Base-by-base conservation (phyloP, 305 asterid species). In the Fraxinus ornus region DNA sequence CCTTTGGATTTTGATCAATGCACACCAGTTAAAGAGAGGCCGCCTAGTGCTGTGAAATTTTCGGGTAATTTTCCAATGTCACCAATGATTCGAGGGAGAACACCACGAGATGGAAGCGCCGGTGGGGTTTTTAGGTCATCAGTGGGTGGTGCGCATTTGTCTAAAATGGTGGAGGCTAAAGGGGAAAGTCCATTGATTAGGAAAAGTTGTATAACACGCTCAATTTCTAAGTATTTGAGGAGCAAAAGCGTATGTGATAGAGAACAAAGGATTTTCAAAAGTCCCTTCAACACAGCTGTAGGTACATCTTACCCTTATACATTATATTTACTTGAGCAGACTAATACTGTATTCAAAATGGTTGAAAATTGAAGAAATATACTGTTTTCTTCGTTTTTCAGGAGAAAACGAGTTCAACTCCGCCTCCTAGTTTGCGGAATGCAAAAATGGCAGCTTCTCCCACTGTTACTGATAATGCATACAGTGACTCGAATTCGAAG, bases 1-100 rank as follows among this genome's bases (percentile, higher is more conserved):
- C 98, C 97, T 0, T 77, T 94, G 86, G 98, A 94, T 88, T 93
- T 97, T 33, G 98, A 92, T 85, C 97, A 92, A 84, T 94, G 93
- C 76, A 96, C 99, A 26, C 98, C 98, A 1, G 77, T 91, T 76
- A 96, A 90, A 24, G 97, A 90, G 83, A 85, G 87, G 91, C 86
- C 93, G 79, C 80, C 92, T 0, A 88, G 84, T 35, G 84, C 87
- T 4, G 92, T 90, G 36, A 92, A 89, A 76, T 85, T 89, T 33
- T 84, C 90, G 1, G 91, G 87, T 41, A 87, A 86, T 81, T 88
- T 88, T 12, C 87, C 87, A 1, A 86, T 86, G 87, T 93, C 99
- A 2, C 96, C 98, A 6, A 82, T 90, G 87, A 76, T 89, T 4
- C 87, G 97, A 39, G 94, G 99, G 85, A 88, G 88, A 85, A 86